Evolutionary conservation across 2,329 filamentous ascomycete species (phyloP).

Genomic region (Cladosporium halotolerans): DNA sequence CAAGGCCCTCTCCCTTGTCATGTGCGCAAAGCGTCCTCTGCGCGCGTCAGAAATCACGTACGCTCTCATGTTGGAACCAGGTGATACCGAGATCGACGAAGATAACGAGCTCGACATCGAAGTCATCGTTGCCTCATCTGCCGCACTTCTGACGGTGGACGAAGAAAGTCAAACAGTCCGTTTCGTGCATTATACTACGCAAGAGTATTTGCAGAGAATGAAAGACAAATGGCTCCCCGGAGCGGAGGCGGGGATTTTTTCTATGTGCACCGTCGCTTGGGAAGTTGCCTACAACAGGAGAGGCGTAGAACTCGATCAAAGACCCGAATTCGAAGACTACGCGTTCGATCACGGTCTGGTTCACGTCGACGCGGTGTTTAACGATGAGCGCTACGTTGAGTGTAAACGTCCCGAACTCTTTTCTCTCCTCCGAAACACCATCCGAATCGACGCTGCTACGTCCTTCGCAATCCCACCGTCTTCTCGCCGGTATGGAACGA

Average conservation of each 20-base stretch:
- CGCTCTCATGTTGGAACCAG: background rate
- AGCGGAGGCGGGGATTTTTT: background rate
- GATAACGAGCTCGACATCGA: background rate
- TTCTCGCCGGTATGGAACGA: no score
- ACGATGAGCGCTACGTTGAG: no score
- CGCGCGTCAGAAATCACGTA: background rate
- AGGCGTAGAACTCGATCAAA: no score
- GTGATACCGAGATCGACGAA: background rate
- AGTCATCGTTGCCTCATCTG: background rate
- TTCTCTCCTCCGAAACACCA: no score
- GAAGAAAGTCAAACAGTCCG: background rate
- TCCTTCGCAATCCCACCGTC: no score
- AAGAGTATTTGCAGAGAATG: background rate
- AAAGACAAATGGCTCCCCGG: background rate
- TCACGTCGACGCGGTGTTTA: no score
- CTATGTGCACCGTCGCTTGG: background rate
- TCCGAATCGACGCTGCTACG: no score
- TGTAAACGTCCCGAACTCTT: no score
- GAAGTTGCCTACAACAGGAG: no score
- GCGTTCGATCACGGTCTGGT: no score
- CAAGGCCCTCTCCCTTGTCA: background rate
- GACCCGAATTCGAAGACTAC: no score
- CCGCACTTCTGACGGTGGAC: background rate
- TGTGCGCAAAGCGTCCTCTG: background rate
- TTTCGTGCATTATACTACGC: constrained; percentile 1